phyloP scores from a whole-genome alignment of 306 rosid species.

The Myrica gale region DNA sequence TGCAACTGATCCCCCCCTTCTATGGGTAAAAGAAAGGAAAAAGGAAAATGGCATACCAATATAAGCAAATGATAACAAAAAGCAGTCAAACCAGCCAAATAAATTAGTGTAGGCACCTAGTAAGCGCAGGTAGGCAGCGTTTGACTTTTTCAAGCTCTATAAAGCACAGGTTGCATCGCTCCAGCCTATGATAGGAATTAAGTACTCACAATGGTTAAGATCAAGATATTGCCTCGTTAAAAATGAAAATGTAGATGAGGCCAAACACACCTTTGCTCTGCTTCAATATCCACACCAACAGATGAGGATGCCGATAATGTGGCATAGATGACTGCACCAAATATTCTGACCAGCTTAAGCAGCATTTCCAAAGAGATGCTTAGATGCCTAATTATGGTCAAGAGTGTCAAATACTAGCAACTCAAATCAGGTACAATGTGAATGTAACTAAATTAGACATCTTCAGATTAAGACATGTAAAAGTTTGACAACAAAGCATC shows the following conservation, averaged over 20 bases:
- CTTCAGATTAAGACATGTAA: neutral
- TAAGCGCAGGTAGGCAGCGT: constrained; percentile 56
- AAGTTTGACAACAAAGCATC: neutral
- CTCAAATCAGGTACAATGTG: constrained; percentile 11
- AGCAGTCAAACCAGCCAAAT: neutral
- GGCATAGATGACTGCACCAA: constrained; percentile 87
- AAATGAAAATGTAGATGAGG: constrained; percentile 4
- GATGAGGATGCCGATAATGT: constrained; percentile 66
- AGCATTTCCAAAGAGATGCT: constrained; percentile 81
- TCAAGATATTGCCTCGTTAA: neutral
- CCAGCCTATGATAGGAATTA: constrained; percentile 58
- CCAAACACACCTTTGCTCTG: constrained; percentile 75
- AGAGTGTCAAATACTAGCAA: constrained; percentile 30
- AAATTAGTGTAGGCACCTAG: constrained; percentile 48
- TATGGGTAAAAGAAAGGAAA: constrained; percentile 35
- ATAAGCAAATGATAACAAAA: constrained; percentile 9
- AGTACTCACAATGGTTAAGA: constrained; percentile 16
- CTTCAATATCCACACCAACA: constrained; percentile 96
- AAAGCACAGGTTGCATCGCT: constrained; percentile 89
- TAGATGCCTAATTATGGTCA: constrained; percentile 52
- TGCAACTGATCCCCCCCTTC: constrained; percentile 91
- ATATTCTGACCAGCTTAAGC: constrained; percentile 78
- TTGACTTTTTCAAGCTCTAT: constrained; percentile 90
- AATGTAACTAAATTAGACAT: neutral
- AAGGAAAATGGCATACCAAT: constrained; percentile 30